phyloP scores from a whole-genome alignment of 1,139 yeast genomes.

The Candida dubliniensis region DNA sequence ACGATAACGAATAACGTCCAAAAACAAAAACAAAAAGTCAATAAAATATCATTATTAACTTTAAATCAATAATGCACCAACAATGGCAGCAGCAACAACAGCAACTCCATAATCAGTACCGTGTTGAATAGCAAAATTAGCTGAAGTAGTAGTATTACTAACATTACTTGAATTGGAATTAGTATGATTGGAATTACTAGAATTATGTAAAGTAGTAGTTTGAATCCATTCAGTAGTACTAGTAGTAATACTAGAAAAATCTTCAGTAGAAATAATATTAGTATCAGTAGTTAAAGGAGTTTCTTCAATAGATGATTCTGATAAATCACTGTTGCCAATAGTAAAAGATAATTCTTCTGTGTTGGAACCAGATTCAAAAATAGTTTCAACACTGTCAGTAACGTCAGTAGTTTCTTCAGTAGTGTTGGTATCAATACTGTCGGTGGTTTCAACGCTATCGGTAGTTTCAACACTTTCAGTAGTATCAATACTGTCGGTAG shows the following conservation, averaged over 20 bases:
- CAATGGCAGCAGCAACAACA: constrained; percentile 24
- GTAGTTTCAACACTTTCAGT: constrained; percentile 5
- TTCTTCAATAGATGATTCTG: not conserved
- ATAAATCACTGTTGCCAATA: not conserved
- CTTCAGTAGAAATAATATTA: not conserved
- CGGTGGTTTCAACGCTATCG: constrained; percentile 9
- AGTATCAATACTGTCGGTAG: constrained; percentile 9
- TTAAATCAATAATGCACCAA: constrained; percentile 27
- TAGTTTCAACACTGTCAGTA: not conserved
- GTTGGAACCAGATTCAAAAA: not conserved
- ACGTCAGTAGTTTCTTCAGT: not conserved
- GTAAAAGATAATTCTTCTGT: not conserved
- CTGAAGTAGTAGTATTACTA: not conserved
- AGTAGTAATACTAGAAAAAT: not conserved
- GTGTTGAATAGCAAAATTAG: constrained; percentile 7
- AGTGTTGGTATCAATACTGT: constrained; percentile 5
- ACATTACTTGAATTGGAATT: not conserved
- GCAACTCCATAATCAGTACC: constrained; percentile 22
- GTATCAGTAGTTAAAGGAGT: not conserved
- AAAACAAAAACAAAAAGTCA: not conserved
- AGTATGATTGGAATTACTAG: not conserved
- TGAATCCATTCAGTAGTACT: not conserved
- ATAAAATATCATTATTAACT: not conserved
- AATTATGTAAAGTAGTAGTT: not conserved
- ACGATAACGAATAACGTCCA: not conserved